These are phyloP conservation scores for Zelonia costaricensis DNA, from an alignment of 208 protist genomes.

Conservation along the genomic window DNA sequence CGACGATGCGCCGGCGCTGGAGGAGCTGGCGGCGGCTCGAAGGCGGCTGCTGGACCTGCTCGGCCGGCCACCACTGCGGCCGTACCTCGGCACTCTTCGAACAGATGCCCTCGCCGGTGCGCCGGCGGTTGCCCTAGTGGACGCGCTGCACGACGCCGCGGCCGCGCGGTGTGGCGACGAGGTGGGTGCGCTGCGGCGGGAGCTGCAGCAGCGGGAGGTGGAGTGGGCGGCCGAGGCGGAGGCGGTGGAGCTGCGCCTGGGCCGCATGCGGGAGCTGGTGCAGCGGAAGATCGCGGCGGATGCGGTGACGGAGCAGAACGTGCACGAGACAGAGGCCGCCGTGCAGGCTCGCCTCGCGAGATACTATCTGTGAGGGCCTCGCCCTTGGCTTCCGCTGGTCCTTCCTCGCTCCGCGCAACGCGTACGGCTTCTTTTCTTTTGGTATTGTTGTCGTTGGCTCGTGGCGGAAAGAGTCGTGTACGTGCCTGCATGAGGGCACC, in stretches of 20 bases:
- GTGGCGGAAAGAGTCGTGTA: neutral
- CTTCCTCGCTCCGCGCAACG: no score
- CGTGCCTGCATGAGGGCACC: no score
- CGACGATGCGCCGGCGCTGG: slow-evolving; percentile 9
- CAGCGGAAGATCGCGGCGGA: slow-evolving; percentile 61
- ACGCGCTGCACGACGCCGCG: neutral
- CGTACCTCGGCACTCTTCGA: no score
- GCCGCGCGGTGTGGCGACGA: no score
- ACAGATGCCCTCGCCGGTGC: no score
- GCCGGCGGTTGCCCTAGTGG: slow-evolving; percentile 11
- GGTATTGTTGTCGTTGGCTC: no score
- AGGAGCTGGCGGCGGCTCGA: slow-evolving; percentile 17
- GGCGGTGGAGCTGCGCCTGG: slow-evolving; percentile 38
- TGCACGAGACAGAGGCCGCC: slow-evolving; percentile 40
- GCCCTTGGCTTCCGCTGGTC: no score
- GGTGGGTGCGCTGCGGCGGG: neutral
- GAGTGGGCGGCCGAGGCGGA: slow-evolving; percentile 11
- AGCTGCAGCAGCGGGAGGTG: slow-evolving; percentile 14
- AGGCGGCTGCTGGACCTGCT: slow-evolving; percentile 9
- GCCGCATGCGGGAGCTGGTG: slow-evolving; percentile 51
- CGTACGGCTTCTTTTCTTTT: no score
- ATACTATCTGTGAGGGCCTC: no score
- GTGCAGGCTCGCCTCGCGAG: slow-evolving; percentile 43
- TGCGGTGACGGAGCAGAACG: slow-evolving; percentile 49
- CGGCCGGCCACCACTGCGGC: slow-evolving; percentile 5